Evolutionary conservation across 495 filamentous ascomycete genomes (phyloP).

Genomic region (Ascodesmis nigricans): DNA sequence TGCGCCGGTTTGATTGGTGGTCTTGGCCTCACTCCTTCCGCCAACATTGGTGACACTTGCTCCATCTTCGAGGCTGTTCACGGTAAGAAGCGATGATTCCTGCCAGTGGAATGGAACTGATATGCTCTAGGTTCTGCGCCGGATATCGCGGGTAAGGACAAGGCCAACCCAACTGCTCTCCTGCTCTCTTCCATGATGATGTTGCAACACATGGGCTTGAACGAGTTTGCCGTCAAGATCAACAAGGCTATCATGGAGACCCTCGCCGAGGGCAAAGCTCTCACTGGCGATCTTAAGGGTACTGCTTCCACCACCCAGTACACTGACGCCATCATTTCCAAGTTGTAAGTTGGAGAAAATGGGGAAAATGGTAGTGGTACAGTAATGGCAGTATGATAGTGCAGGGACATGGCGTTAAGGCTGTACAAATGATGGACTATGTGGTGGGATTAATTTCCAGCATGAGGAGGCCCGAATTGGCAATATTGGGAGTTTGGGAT

Average conservation of each 20-base stretch:
- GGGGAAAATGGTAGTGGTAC: background rate
- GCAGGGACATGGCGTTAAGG: no score
- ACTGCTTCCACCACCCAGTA: constrained; percentile 85
- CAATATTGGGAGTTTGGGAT: no score
- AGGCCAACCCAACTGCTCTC: constrained; percentile 88
- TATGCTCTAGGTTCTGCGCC: constrained; percentile 40
- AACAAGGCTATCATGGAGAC: constrained; percentile 88
- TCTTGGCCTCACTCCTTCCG: constrained; percentile 86
- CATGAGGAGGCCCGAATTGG: no score
- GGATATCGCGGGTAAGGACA: constrained; percentile 86
- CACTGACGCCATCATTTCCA: constrained; percentile 70
- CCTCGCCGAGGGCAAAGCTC: constrained; percentile 78
- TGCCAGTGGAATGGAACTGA: background rate
- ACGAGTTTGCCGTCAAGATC: constrained; percentile 64
- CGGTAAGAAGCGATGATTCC: constrained; percentile 26
- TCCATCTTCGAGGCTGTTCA: constrained; percentile 99
- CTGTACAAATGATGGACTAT: no score
- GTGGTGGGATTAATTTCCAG: no score
- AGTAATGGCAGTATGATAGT: no score
- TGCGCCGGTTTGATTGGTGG: constrained; percentile 96
- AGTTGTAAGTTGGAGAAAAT: constrained; percentile 34
- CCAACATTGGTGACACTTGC: constrained; percentile 97
- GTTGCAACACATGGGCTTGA: constrained; percentile 92
- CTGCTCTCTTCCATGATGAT: constrained; percentile 92
- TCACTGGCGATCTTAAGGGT: constrained; percentile 89